phyloP scores from a whole-genome alignment of 148 eudicot species.

The Cornus suecica region DNA sequence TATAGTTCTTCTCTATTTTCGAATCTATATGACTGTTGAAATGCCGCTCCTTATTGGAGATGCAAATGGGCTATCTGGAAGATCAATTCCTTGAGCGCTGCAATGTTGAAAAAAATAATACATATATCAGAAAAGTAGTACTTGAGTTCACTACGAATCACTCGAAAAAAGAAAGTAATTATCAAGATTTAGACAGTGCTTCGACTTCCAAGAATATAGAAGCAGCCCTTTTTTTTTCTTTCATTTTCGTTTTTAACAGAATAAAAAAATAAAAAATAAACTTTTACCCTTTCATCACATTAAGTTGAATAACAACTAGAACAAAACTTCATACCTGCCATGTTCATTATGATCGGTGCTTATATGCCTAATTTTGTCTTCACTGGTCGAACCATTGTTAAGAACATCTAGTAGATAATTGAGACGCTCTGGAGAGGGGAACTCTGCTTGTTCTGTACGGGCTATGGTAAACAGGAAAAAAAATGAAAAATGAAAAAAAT shows the following conservation, averaged over 20 bases:
- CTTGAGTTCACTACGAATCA: not conserved
- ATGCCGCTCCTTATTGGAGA: conserved; percentile 26
- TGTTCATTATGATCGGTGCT: conserved; percentile 27
- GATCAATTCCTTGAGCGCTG: conserved; percentile 38
- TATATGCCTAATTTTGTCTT: conserved; percentile 21
- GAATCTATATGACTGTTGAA: conserved; percentile 26
- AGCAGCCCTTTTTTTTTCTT: no score
- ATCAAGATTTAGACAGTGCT: no score
- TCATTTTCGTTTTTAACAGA: no score
- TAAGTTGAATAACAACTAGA: not conserved
- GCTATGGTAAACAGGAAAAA: conserved; percentile 7
- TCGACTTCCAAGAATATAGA: not conserved
- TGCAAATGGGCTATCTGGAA: conserved; percentile 46
- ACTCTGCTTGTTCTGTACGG: conserved; percentile 24
- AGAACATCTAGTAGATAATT: conserved; percentile 33
- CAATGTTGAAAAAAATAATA: not conserved
- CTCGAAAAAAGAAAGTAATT: no score
- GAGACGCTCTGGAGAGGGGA: conserved; percentile 25
- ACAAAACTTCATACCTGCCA: conserved; percentile 24
- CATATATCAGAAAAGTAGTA: not conserved
- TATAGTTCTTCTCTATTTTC: conserved; percentile 11
- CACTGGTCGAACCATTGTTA: conserved; percentile 30
- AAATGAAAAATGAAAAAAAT: conserved; percentile 1
- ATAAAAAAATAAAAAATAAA: not conserved
- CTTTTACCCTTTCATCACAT: not conserved